Conservation (phyloP, 805 yeast genomes). For the Candida arabinofermentans region DNA sequence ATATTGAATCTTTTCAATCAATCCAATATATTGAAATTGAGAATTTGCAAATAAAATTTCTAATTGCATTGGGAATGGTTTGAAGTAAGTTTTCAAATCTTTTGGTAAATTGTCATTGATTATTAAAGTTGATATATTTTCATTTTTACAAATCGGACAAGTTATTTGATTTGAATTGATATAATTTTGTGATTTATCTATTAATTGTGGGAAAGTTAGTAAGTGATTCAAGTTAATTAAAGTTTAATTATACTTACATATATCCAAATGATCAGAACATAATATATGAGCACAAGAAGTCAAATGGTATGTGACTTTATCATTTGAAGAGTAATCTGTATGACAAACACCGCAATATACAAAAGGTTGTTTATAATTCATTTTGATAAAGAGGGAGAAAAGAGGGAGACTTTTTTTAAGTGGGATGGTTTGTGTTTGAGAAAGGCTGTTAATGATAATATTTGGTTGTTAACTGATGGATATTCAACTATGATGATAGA, state of each 20-base stretch:
- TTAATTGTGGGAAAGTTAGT: neutral
- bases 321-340: neutral
- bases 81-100: conserved; percentile 13
- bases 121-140: conserved; percentile 8
- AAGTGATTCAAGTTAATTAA: too few species aligned
- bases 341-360: conserved; percentile 13
- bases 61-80: conserved; percentile 13
- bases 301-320: conserved; percentile 3
- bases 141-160: conserved; percentile 11
- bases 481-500: too few species aligned
- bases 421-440: too few species aligned
- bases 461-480: too few species aligned
- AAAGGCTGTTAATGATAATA: too few species aligned
- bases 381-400: too few species aligned
- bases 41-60: conserved; percentile 13
- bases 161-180: too few species aligned
- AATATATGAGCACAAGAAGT: conserved; percentile 18
- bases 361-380: conserved; percentile 14
- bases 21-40: conserved; percentile 13
- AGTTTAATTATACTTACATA: conserved; percentile 1
- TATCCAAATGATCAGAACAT: conserved; percentile 11
- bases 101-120: conserved; percentile 11
- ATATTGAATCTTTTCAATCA: conserved; percentile 6
- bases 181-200: conserved; percentile 1
- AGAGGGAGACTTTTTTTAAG: too few species aligned